Percentiles rank a stretch among this genome's conserved stretches.
Conservation (phyloP, 2,329 filamentous ascomycete species). For the Aspergillus vadensis region DNA sequence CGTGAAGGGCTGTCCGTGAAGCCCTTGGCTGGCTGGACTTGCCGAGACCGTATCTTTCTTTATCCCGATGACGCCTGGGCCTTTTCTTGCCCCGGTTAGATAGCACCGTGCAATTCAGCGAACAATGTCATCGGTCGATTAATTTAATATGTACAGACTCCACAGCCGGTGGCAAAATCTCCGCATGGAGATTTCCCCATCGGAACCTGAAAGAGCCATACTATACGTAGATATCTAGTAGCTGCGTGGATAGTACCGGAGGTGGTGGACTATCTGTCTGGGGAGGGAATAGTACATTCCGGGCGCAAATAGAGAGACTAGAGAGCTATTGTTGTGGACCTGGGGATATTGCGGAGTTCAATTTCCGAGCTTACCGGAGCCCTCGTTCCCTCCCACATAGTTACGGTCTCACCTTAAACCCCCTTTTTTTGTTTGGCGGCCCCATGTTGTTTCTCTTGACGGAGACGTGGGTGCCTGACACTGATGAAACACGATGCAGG, state of each 20-base stretch:
- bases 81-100: neutral
- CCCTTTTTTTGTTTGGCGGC: neutral
- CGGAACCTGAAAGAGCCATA: neutral
- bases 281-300: slow-evolving; percentile 11
- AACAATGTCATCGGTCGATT: neutral
- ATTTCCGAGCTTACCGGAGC: slow-evolving; percentile 16
- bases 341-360: slow-evolving; percentile 22
- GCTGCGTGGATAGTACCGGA: neutral
- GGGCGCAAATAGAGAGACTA: slow-evolving; percentile 10
- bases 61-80: slow-evolving; percentile 9
- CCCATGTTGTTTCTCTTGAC: neutral
- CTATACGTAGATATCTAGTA: neutral
- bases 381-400: neutral
- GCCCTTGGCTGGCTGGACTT: slow-evolving; percentile 11
- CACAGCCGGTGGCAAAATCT: neutral
- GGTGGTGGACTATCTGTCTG: slow-evolving; percentile 3
- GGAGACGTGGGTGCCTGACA: slow-evolving; percentile 1
- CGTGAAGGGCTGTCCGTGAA: neutral
- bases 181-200: slow-evolving; percentile 2
- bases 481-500: slow-evolving; percentile 18
- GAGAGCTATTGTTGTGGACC: slow-evolving; percentile 13
- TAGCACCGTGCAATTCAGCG: neutral
- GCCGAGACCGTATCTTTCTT: slow-evolving; percentile 20
- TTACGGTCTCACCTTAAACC: neutral
- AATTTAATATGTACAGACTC: neutral